Conservation (phyloP, 768 basidiomycete genomes). For the Termitomyces sp. region DNA sequence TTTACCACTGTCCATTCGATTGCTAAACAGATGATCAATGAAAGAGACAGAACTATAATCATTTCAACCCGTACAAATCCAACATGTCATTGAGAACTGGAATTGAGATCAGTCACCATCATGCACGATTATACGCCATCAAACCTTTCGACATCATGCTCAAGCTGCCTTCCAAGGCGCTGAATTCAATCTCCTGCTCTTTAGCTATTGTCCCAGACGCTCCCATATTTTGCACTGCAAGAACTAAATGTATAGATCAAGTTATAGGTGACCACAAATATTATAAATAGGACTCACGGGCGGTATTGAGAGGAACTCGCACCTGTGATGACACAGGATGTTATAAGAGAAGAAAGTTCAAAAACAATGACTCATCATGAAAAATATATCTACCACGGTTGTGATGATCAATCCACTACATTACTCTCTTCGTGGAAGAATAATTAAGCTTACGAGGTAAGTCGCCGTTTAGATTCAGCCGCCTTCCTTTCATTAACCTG, state of each 20-base stretch:
- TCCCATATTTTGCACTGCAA: conserved; percentile 92
- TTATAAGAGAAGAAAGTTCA: conserved; percentile 6
- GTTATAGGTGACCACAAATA: not conserved
- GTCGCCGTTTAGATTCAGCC: conserved; percentile 76
- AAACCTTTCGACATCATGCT: conserved; percentile 85
- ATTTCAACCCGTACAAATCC: conserved; percentile 52
- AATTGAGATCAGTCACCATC: not conserved
- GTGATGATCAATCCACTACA: not conserved
- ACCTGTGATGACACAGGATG: conserved; percentile 44
- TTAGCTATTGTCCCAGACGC: conserved; percentile 67
- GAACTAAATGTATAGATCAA: conserved; percentile 29
- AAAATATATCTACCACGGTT: conserved; percentile 53
- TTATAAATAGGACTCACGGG: conserved; percentile 32
- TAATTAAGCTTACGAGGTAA: conserved; percentile 60
- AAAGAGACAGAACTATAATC: conserved; percentile 1
- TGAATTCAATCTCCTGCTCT: conserved; percentile 83
- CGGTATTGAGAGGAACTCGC: conserved; percentile 77
- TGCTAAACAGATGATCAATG: conserved; percentile 32
- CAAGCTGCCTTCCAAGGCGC: conserved; percentile 74
- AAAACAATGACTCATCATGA: conserved; percentile 54
- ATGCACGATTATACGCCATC: conserved; percentile 10
- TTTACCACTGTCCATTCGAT: conserved; percentile 82
- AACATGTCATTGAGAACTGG: conserved; percentile 74
- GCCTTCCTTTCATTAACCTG: conserved; percentile 72
- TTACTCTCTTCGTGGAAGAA: not conserved